These are phyloP conservation scores for Telfairia occidentalis DNA, from an alignment of 331 rosid species.

Conservation along the genomic window DNA sequence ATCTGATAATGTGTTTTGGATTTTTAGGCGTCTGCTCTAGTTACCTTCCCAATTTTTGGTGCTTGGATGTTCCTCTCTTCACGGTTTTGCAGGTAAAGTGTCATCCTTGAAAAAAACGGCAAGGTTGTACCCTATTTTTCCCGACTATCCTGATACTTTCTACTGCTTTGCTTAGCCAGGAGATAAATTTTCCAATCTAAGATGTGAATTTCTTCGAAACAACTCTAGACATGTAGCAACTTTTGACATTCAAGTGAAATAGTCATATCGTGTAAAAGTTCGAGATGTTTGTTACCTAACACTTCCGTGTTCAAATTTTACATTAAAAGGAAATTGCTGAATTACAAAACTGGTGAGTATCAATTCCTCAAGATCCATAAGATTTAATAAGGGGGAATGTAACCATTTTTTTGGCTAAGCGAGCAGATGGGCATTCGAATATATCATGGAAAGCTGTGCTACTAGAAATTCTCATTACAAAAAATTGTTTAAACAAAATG, in stretches of 20 bases:
- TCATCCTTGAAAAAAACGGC: background rate
- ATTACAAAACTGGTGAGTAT: background rate
- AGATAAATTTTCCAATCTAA: background rate
- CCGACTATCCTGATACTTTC: background rate
- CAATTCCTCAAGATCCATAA: background rate
- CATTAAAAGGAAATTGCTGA: background rate
- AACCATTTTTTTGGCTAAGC: background rate
- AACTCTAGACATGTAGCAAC: background rate
- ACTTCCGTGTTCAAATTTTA: background rate
- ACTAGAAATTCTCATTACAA: background rate
- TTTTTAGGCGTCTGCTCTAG: conserved; percentile 67
- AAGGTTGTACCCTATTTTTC: background rate
- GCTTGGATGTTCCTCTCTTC: conserved; percentile 70
- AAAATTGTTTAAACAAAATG: background rate
- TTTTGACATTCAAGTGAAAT: background rate
- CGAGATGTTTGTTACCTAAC: background rate
- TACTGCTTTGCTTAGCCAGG: background rate
- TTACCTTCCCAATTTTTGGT: conserved; percentile 59
- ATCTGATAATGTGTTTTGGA: background rate
- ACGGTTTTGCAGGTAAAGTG: conserved; percentile 16
- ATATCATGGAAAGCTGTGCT: background rate
- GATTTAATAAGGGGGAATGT: background rate
- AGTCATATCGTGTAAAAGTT: background rate
- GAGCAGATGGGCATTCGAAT: background rate
- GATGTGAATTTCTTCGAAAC: background rate